Evolutionary conservation across 2,329 filamentous ascomycete species (phyloP), one percentile per base, ranked within the genome.

Genomic region (Aspergillus costaricaensis): DNA sequence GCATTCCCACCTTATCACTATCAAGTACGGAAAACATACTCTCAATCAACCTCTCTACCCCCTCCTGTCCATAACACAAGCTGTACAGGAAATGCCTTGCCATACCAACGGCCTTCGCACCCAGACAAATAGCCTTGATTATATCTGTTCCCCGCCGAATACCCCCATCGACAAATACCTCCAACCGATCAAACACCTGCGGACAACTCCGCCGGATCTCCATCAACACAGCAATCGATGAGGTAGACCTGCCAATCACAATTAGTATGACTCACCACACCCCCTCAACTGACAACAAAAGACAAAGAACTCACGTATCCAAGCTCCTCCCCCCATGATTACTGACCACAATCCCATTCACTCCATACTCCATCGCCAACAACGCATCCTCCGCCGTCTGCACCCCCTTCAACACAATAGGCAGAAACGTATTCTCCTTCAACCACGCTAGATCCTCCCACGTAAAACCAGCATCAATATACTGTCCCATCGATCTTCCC

Each of bases 241-340:
- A 80, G 19, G 70, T 82, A 48, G 73, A 77, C 4, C 47, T 50
- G 10, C 23, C 14, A 30, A 17, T 6, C 14, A 30, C 9, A n/a
- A 49, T 50, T 9, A 50, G 25, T n/a, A 12, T 5, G 10, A 27
- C n/a, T 9, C n/a, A 17, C 47, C 14, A 14, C 14, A 8, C 47
- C 8, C 4, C 7, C 15, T 30, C 27, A 3, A 49, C 5, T 25
- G 8, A 27, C 4, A 49, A 49, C 10, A 12, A 32, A 50, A 32
- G 9, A 19, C 5, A 49, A 8, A 32, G 3, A 17, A 50, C 47
- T 50, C 47, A 50, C 23, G 81, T 83, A 57, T 86, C 84, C 1
- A 85, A 74, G 1, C 83, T 82, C 27, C 85, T 76, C 3, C 85
- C 85, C 21, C 85, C 85, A 58, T 87, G 85, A 62, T 87, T 87